These are phyloP conservation scores for Cyberlindnera euphorbiae DNA, from an alignment of 805 yeast genomes.

Conservation along the genomic window DNA sequence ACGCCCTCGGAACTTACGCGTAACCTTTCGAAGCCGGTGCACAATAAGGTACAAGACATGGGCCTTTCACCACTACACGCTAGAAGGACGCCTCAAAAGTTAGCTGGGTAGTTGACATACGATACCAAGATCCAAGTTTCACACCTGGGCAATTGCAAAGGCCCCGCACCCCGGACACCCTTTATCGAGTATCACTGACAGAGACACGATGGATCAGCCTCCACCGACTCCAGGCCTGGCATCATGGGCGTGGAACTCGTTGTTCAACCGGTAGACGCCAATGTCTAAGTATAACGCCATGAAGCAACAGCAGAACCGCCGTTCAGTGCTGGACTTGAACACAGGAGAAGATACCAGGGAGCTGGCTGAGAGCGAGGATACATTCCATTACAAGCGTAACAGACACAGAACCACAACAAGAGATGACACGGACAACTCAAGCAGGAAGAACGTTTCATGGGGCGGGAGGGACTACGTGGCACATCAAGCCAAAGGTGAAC, in stretches of 20 bases:
- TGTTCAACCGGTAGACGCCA: constrained; percentile 24
- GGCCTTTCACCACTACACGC: too few relatives aligned
- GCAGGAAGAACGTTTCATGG: constrained; percentile 8
- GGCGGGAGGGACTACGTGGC: constrained; percentile 1
- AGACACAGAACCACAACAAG: neutral
- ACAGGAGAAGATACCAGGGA: constrained; percentile 5
- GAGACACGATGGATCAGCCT: constrained; percentile 6
- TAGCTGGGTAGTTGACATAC: neutral
- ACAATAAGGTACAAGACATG: too few relatives aligned
- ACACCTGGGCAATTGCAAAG: too few relatives aligned
- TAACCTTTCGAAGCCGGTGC: too few relatives aligned
- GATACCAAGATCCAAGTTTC: too few relatives aligned
- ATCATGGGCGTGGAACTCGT: constrained; percentile 24
- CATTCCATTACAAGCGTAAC: constrained; percentile 14
- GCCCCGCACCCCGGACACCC: too few relatives aligned
- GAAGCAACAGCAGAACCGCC: constrained; percentile 4
- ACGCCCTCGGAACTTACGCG: too few relatives aligned
- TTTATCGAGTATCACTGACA: too few relatives aligned
- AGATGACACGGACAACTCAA: constrained; percentile 4
- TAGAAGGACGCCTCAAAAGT: too few relatives aligned
- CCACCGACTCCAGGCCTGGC: constrained; percentile 28
- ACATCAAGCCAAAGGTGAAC: neutral
- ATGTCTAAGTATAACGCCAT: constrained; percentile 22
- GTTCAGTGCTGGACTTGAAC: too few relatives aligned
- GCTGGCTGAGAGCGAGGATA: constrained; percentile 10